Evolutionary conservation across 2,329 filamentous ascomycete genomes (phyloP), one percentile per base, ranked within the genome.

Genomic region (Harringtonia aguacate): DNA sequence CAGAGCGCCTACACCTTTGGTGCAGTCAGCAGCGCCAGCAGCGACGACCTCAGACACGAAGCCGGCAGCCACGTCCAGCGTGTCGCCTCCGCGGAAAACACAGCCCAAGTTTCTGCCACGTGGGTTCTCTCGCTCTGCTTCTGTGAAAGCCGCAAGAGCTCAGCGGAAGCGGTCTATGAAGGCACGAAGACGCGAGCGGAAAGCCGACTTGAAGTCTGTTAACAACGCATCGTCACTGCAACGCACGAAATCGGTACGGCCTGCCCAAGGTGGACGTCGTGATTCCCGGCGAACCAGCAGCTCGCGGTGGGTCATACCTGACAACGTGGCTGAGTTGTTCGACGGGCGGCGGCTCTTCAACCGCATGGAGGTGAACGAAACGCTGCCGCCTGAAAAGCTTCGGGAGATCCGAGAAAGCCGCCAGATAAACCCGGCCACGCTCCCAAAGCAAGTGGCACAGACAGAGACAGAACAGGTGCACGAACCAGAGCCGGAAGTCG

Each of bases 291-390:
- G 53, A 53, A 52, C 51, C 51, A 53, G 47, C 48, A 58, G 56
- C 20, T 56, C 70, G 36, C 64, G 69, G 58, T 75, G 74, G 72
- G 69, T 68, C 14, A 56, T 79, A 27, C 65, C 73, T 0, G 72
- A 75, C 41, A 77, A 75, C 48, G 65, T 80, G 52, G 66, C 70
- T n/a, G 75, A 75, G 27, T 61, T 77, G 12, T 67, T 81, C 46
- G 71, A 63, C 35, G 68, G 70, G 17, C 72, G 70, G 17, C 72
- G 70, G 36, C 62, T 73, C 37, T 77, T 80, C 54, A 66, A 66
- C 48, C 67, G 67, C 38, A 64, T 73, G 43, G 74, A 80, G 48
- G 75, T 68, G 0, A 72, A 78, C 41, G 76, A 81, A 58, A 75
- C 78, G 63, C 58, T 79, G 13, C 72, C 74, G 12, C 69, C 73